Base-by-base conservation (phyloP, 202 grass and related monocot genomes). In the Tripidium arundinaceum region DNA sequence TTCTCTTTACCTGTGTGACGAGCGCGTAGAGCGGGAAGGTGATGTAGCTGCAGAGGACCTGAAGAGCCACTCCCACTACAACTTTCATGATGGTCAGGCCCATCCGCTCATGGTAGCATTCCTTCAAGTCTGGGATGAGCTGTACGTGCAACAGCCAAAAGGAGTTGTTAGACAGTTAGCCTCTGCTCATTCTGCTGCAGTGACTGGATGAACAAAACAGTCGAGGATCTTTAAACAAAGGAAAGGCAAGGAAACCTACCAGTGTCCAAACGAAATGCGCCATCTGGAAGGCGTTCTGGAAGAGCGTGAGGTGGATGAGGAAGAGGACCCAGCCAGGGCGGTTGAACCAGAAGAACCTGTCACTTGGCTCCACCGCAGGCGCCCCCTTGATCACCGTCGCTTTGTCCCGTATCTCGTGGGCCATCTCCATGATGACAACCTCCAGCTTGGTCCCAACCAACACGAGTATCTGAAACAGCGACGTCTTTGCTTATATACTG, bases 241-340 rank as follows among this genome's bases (percentile, higher is more conserved):
- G n/a, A 19, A 6, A 28, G 24, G 24, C 0, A 13, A 33, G n/a
- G n/a, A 33, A 1, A 14, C 86, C 41, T 86, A 95, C 89, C 92
- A 81, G 3, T 47, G 85, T 72, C 92, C 92, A 95, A 2, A 95
- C 52, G 57, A 90, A 95, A 76, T 91, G 90, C 13, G 92, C 87
- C 84, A 92, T 89, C 78, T 92, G 92, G 52, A 94, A 94, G 38
- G 92, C 92, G 11, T 92, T 94, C 89, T 94, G 89, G 79, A 92
- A 94, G 1, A 94, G 70, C 8, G 84, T 94, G 7, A 94, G 9
- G 60, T 94, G 92, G 78, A 94, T 92, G 42, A 94, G 72, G 50
- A 92, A 94, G 25, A 94, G 76, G 69, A 94, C 82, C 92, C 86
- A 94, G 1, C 81, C 59, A 55, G 87, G 92, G 1, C 78, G 84